A percentile compares a stretch with the other conserved stretches of the same genome.
These are phyloP conservation scores for Pinus tabuliformis DNA, from an alignment of 75 land plant genomes.

Conservation along the genomic window DNA sequence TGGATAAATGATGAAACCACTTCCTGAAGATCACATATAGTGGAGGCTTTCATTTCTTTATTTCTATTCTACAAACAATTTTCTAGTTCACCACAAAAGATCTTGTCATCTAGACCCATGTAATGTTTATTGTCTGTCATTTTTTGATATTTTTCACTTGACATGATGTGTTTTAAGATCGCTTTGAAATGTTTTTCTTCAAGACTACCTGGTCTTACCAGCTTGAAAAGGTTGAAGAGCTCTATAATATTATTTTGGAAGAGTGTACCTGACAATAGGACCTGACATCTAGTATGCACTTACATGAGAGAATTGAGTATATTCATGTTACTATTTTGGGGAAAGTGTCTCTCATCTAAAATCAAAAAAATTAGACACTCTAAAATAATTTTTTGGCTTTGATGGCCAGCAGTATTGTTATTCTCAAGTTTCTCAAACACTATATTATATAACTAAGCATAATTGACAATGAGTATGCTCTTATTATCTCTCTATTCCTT, in stretches of 20 bases:
- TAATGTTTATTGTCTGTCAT: constrained; percentile 27
- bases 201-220: constrained; percentile 60
- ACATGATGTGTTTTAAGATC: constrained; percentile 24
- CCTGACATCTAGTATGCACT: constrained; percentile 67
- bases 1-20: constrained; percentile 14
- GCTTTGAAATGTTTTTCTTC: constrained; percentile 26
- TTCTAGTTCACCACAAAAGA: constrained; percentile 51
- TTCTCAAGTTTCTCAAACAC: constrained; percentile 23
- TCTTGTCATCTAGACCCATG: constrained; percentile 14
- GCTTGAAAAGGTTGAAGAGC: constrained; percentile 64
- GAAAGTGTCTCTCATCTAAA: constrained; percentile 91
- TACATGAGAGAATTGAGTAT: constrained; percentile 61
- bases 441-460: constrained; percentile 64
- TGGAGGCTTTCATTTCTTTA: constrained; percentile 32
- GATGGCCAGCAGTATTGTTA: constrained; percentile 28
- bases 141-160: constrained; percentile 23
- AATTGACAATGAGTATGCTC: constrained; percentile 80
- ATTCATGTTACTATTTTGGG: constrained; percentile 68
- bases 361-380: constrained; percentile 71
- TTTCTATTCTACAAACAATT: constrained; percentile 39
- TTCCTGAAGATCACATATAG: constrained; percentile 30
- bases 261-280: constrained; percentile 74
- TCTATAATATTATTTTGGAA: constrained; percentile 81
- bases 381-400: constrained; percentile 39
- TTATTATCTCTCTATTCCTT: constrained; percentile 53